Conservation (phyloP, 176 grass and related monocot species). For the Oryza officinalis region DNA sequence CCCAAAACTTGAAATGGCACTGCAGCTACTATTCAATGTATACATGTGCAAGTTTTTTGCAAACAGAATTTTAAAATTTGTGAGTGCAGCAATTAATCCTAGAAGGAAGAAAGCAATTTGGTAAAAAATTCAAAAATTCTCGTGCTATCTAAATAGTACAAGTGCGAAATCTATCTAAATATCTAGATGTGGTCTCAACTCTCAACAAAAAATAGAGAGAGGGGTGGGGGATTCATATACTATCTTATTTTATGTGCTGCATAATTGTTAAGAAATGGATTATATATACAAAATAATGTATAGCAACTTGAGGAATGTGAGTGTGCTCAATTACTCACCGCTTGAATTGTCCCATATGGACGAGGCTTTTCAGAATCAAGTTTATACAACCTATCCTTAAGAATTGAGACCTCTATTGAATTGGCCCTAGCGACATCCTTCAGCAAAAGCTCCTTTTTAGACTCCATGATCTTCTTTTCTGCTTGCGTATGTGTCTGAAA, state of each 20-base stretch:
- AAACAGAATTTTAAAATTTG: slow-evolving; percentile 13
- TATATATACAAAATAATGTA: no score
- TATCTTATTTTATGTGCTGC: no score
- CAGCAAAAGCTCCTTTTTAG: slow-evolving; percentile 70
- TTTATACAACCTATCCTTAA: slow-evolving; percentile 62
- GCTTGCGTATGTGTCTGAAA: slow-evolving; percentile 96
- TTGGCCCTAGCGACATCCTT: slow-evolving; percentile 58
- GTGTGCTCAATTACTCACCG: slow-evolving; percentile 50
- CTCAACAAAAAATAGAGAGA: no score
- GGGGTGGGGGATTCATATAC: no score
- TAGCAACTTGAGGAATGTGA: no score
- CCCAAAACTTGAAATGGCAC: background rate
- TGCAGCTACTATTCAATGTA: background rate
- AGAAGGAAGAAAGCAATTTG: slow-evolving; percentile 2
- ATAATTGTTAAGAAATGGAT: no score
- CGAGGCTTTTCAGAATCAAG: slow-evolving; percentile 64
- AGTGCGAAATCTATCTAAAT: no score
- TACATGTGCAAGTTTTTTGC: background rate
- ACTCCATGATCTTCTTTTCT: slow-evolving; percentile 91
- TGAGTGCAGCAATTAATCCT: slow-evolving; percentile 1
- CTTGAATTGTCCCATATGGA: slow-evolving; percentile 80
- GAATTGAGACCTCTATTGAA: slow-evolving; percentile 46
- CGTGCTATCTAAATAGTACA: background rate
- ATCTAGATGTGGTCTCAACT: background rate
- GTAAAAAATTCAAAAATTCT: background rate